Evolutionary conservation across 1,284 basidiomycete genomes (phyloP).

Genomic region (Retiboletus fuscus): DNA sequence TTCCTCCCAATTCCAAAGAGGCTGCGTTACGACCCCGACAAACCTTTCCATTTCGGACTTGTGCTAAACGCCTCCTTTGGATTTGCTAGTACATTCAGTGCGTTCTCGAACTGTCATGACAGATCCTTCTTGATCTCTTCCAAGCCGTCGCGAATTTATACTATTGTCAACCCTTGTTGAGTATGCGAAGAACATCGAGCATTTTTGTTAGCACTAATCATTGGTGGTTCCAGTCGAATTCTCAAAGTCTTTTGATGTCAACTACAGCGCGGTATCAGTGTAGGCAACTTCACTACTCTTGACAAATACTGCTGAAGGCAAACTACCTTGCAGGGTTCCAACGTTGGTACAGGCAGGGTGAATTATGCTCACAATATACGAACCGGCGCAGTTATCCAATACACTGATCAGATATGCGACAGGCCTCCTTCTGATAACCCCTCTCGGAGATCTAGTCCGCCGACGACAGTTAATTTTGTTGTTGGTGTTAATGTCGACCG

Average conservation of each 20-base stretch:
- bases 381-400: constrained; percentile 3
- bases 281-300: constrained; percentile 40
- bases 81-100: constrained; percentile 67
- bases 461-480: constrained; percentile 66
- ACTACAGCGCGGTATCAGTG: constrained; percentile 70
- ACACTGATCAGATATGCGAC: constrained; percentile 59
- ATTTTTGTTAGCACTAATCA: constrained; percentile 12
- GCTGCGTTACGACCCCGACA: constrained; percentile 69
- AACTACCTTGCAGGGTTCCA: constrained; percentile 53
- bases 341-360: constrained; percentile 65
- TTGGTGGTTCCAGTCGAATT: constrained; percentile 60
- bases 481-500: constrained; percentile 58
- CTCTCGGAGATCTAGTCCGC: constrained; percentile 75
- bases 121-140: constrained; percentile 16
- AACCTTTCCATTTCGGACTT: constrained; percentile 70
- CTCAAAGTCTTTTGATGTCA: constrained; percentile 65
- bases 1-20: constrained; percentile 74
- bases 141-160: constrained; percentile 73
- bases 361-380: constrained; percentile 10
- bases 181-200: constrained; percentile 50
- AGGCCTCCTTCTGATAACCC: constrained; percentile 71
- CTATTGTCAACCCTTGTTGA: constrained; percentile 79
- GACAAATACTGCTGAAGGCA: background rate
- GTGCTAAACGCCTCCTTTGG: constrained; percentile 74
- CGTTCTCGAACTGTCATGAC: constrained; percentile 51